phyloP scores from a whole-genome alignment of 495 filamentous ascomycete genomes.

The Podospora australis region DNA sequence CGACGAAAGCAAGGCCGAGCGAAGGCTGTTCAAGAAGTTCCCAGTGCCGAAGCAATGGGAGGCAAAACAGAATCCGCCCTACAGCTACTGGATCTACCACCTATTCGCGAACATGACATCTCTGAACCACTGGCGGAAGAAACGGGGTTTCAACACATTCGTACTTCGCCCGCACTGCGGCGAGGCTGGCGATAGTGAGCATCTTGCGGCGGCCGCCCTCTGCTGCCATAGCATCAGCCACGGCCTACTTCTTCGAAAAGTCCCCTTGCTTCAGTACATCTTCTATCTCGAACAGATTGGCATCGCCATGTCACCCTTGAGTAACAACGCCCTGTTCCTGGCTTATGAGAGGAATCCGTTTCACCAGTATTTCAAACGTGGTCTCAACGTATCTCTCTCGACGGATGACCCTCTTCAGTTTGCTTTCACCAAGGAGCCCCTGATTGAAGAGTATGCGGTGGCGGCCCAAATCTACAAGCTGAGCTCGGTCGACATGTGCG shows the following conservation, averaged over 20 bases:
- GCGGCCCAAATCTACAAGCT: constrained; percentile 98
- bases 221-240: constrained; percentile 98
- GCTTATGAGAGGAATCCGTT: constrained; percentile 98
- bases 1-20: constrained; percentile 94
- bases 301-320: constrained; percentile 97
- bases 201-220: constrained; percentile 84
- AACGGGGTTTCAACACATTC: constrained; percentile 92
- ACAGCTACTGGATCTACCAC: constrained; percentile 98
- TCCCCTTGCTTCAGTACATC: constrained; percentile 90
- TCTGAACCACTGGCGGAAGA: constrained; percentile 84
- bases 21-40: constrained; percentile 86
- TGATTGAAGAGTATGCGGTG: constrained; percentile 97
- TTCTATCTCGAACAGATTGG: constrained; percentile 98
- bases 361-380: constrained; percentile 86
- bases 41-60: constrained; percentile 84
- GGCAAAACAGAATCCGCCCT: constrained; percentile 90
- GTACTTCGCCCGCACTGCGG: constrained; percentile 90
- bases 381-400: constrained; percentile 90
- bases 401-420: constrained; percentile 98
- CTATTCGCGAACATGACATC: constrained; percentile 91
- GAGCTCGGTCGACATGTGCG: constrained; percentile 96
- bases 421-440: constrained; percentile 94
- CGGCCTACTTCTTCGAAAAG: constrained; percentile 85
- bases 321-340: constrained; percentile 94
- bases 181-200: constrained; percentile 93